Percentiles rank a stretch among this genome's conserved stretches.
Evolutionary conservation across 805 yeast species (phyloP).

Genomic region (Lachancea meyersii): DNA sequence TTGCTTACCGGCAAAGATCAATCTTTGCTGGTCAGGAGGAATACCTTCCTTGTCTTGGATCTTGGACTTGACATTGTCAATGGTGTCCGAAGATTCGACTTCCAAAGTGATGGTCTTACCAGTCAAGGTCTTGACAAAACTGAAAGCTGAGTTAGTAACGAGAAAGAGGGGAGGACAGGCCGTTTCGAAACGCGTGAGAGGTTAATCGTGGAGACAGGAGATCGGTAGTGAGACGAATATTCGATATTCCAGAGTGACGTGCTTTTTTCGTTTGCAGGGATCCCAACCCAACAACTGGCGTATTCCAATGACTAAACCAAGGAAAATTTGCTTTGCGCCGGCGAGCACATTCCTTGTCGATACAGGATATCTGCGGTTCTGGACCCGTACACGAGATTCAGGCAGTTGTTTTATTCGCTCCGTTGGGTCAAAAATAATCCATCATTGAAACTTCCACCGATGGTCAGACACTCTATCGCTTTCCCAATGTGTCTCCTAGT

Average conservation of each 20-base stretch:
- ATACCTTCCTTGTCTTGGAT: slow-evolving; percentile 99
- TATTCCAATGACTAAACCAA: no score
- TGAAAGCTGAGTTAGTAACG: slow-evolving; percentile 17
- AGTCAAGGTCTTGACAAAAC: slow-evolving; percentile 79
- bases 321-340: no score
- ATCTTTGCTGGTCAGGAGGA: slow-evolving; percentile 99
- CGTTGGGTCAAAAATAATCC: not conserved
- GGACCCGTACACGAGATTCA: no score
- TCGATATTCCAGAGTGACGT: no score
- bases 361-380: no score
- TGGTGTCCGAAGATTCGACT: slow-evolving; percentile 98
- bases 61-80: slow-evolving; percentile 97
- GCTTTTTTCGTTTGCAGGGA: no score
- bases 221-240: no score
- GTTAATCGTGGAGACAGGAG: no score
- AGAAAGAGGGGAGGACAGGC: not conserved
- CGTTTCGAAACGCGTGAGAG: not conserved
- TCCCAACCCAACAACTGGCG: no score
- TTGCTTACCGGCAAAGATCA: slow-evolving; percentile 99
- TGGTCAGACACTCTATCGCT: no score
- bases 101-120: slow-evolving; percentile 96
- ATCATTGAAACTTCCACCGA: not conserved
- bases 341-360: no score
- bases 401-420: no score
- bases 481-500: not conserved